phyloP scores from a whole-genome alignment of 2,329 filamentous ascomycete species.

The Cladosporium sp. region DNA sequence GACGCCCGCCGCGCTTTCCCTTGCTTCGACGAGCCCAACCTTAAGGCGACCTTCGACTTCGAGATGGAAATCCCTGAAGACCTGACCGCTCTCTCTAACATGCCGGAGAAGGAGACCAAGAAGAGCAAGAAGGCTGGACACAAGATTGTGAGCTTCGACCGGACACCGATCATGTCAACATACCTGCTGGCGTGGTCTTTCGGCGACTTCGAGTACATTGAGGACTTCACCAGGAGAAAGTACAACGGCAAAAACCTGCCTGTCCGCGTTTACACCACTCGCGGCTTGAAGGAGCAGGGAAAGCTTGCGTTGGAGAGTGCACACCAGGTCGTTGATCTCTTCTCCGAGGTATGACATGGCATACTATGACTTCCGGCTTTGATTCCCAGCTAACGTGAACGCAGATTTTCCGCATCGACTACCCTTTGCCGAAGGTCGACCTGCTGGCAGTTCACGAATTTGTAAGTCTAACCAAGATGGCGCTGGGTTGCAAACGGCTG shows the following conservation, averaged over 20 bases:
- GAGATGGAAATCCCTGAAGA: conserved; percentile 86
- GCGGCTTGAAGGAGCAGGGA: conserved; percentile 89
- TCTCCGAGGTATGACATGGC: conserved; percentile 64
- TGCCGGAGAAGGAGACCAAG: conserved; percentile 75
- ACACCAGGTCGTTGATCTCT: conserved; percentile 91
- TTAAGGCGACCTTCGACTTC: conserved; percentile 95
- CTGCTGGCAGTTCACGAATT: conserved; percentile 91
- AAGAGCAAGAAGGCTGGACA: conserved; percentile 63
- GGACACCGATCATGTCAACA: conserved; percentile 83
- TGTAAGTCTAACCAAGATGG: conserved; percentile 46
- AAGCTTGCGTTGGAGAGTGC: conserved; percentile 86
- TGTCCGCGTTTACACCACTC: conserved; percentile 92
- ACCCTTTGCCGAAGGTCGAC: conserved; percentile 88
- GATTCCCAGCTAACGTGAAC: neutral
- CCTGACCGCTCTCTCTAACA: conserved; percentile 88
- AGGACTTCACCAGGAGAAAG: conserved; percentile 81
- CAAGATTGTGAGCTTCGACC: conserved; percentile 72
- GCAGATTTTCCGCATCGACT: conserved; percentile 80
- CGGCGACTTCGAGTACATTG: conserved; percentile 95
- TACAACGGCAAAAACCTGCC: conserved; percentile 91
- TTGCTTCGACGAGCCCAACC: conserved; percentile 96
- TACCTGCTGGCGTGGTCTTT: conserved; percentile 91
- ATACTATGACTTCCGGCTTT: neutral
- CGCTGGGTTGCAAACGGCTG: conserved; percentile 14
- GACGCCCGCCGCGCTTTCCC: conserved; percentile 94